phyloP scores from a whole-genome alignment of 2,329 filamentous ascomycete species.

The Sclerotinia spermophila region DNA sequence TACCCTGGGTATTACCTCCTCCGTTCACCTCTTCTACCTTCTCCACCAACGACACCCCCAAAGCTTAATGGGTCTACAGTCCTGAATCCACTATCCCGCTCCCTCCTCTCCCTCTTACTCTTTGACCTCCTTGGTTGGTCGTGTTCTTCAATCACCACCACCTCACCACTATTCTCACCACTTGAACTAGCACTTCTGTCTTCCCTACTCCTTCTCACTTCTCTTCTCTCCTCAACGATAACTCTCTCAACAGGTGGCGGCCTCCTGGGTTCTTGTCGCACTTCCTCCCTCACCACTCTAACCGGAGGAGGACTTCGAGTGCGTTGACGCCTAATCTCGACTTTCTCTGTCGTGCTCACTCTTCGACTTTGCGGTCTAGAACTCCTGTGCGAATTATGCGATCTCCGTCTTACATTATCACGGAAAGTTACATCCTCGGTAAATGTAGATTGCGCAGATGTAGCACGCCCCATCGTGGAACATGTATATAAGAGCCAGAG shows the following conservation, averaged over 20 bases:
- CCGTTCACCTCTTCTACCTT: constrained; percentile 27
- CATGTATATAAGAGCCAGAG: constrained; percentile 48
- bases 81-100: constrained; percentile 34
- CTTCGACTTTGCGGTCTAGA: constrained; percentile 22
- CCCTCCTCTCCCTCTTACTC: constrained; percentile 28
- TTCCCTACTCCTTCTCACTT: constrained; percentile 27
- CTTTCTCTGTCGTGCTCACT: constrained; percentile 29
- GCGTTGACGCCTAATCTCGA: constrained; percentile 30
- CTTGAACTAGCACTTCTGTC: constrained; percentile 22
- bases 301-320: constrained; percentile 22
- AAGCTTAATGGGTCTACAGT: constrained; percentile 35
- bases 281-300: constrained; percentile 27
- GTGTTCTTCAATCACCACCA: constrained; percentile 39
- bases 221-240: constrained; percentile 34
- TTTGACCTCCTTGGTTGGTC: constrained; percentile 35
- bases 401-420: constrained; percentile 23
- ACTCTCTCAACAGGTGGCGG: constrained; percentile 31
- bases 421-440: constrained; percentile 27
- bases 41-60: constrained; percentile 33
- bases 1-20: constrained; percentile 18
- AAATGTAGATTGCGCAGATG: constrained; percentile 18
- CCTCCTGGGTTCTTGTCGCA: constrained; percentile 9
- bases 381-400: constrained; percentile 19
- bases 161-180: constrained; percentile 33
- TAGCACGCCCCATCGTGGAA: constrained; percentile 24